Evolutionary conservation across 2,329 filamentous ascomycete species (phyloP).

Genomic region (Trichophyton equinum): DNA sequence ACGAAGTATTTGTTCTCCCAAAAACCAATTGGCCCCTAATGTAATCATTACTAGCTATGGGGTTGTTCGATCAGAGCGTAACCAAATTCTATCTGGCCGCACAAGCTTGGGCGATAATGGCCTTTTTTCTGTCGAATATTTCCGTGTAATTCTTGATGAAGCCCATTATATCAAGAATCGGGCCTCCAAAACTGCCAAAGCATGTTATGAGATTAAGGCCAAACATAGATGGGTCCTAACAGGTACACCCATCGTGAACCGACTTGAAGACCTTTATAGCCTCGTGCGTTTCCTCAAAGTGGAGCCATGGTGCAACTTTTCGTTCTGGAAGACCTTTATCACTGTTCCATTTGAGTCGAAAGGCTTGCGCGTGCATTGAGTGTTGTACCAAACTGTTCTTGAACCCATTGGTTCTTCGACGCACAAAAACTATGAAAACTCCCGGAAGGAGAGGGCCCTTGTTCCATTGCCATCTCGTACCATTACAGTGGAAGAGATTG

Average conservation of each 20-base stretch:
- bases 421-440: conserved; percentile 97
- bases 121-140: conserved; percentile 86
- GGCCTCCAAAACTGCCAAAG: conserved; percentile 84
- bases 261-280: conserved; percentile 87
- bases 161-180: conserved; percentile 86
- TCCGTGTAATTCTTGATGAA: conserved; percentile 89
- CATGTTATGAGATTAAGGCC: conserved; percentile 80
- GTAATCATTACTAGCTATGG: conserved; percentile 93
- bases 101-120: conserved; percentile 54
- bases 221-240: conserved; percentile 87
- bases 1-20: conserved; percentile 61
- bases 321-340: conserved; percentile 98
- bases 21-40: conserved; percentile 63
- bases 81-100: conserved; percentile 48
- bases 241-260: conserved; percentile 92
- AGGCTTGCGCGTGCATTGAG: conserved; percentile 82
- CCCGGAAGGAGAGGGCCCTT: conserved; percentile 67
- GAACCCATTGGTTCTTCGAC: conserved; percentile 90
- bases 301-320: conserved; percentile 97
- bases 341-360: conserved; percentile 94
- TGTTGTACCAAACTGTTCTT: conserved; percentile 91
- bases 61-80: conserved; percentile 78
- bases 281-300: conserved; percentile 84
- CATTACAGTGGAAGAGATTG: conserved; percentile 75
- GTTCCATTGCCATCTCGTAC: conserved; percentile 71